Conservation (phyloP, 2,329 filamentous ascomycete species). For the Fusarium sp. region DNA sequence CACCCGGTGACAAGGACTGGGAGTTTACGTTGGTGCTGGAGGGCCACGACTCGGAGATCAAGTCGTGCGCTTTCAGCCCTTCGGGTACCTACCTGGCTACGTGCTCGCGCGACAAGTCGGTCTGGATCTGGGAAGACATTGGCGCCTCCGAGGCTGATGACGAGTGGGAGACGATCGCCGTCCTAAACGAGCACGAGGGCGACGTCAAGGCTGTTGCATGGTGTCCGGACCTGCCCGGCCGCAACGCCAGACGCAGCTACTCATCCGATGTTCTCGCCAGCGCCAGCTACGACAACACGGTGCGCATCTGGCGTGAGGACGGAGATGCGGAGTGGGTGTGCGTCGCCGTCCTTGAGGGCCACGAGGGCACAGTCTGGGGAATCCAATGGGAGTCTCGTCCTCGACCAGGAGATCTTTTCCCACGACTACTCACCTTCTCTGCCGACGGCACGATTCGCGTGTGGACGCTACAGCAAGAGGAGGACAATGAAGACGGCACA, state of each 20-base stretch:
- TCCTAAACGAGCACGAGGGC: constrained; percentile 92
- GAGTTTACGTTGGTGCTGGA: constrained; percentile 92
- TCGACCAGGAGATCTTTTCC: constrained; percentile 57
- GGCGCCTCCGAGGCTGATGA: constrained; percentile 80
- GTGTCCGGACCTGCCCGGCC: constrained; percentile 77
- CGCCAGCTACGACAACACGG: constrained; percentile 93
- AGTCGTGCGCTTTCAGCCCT: constrained; percentile 80
- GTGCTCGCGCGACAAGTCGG: constrained; percentile 90
- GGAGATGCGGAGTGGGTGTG: constrained; percentile 92
- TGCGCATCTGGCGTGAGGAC: constrained; percentile 90
- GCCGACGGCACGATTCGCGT: constrained; percentile 84
- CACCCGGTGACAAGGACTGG: constrained; percentile 84
- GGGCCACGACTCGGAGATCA: constrained; percentile 94
- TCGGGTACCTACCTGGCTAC: constrained; percentile 86
- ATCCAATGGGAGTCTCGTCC: constrained; percentile 75
- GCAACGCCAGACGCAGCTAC: constrained; percentile 60
- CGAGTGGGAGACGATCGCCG: constrained; percentile 96
- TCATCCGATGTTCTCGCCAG: constrained; percentile 82
- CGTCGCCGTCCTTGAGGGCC: constrained; percentile 83
- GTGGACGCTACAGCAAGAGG: constrained; percentile 75
- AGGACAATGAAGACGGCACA: constrained; percentile 48
- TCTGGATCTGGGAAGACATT: constrained; percentile 99
- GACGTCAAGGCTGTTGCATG: constrained; percentile 96
- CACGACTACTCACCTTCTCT: constrained; percentile 82
- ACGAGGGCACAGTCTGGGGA: constrained; percentile 90